Evolutionary conservation across 2,329 filamentous ascomycete genomes (phyloP).

Genomic region (Aspergillus sp.): DNA sequence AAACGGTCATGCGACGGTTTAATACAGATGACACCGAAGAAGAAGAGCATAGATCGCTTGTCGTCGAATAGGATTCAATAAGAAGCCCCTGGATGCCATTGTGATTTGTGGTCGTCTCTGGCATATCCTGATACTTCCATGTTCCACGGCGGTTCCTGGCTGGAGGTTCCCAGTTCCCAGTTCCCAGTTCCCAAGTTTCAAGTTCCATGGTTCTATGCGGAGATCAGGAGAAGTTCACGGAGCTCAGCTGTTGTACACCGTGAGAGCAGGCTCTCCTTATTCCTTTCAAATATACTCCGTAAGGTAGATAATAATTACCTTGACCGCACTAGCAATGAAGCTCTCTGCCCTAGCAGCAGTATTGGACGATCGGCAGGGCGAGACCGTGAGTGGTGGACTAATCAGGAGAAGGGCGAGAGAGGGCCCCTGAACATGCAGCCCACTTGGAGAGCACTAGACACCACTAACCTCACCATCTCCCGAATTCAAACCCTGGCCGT

Average conservation of each 20-base stretch:
- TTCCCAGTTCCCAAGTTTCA: background rate
- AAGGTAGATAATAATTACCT: too few relatives aligned
- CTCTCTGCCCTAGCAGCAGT: slow-evolving; percentile 2
- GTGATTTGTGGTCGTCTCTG: too few relatives aligned
- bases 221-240: background rate
- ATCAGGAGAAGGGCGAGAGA: background rate
- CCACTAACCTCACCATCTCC: slow-evolving; percentile 7
- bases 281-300: too few relatives aligned
- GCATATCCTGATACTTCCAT: too few relatives aligned
- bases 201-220: background rate
- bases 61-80: background rate
- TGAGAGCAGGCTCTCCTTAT: background rate
- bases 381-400: slow-evolving; percentile 16
- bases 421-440: slow-evolving; percentile 9
- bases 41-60: background rate
- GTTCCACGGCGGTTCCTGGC: background rate
- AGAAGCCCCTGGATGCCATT: background rate
- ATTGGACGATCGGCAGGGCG: slow-evolving; percentile 31
- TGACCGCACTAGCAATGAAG: background rate
- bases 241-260: background rate
- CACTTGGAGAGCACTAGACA: slow-evolving; percentile 2
- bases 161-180: background rate
- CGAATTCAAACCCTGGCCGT: slow-evolving; percentile 5
- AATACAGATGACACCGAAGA: background rate
- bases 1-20: slow-evolving; percentile 15